Conservation (phyloP, 2,329 filamentous ascomycete genomes). For the Ophiostoma triangulosporum region DNA sequence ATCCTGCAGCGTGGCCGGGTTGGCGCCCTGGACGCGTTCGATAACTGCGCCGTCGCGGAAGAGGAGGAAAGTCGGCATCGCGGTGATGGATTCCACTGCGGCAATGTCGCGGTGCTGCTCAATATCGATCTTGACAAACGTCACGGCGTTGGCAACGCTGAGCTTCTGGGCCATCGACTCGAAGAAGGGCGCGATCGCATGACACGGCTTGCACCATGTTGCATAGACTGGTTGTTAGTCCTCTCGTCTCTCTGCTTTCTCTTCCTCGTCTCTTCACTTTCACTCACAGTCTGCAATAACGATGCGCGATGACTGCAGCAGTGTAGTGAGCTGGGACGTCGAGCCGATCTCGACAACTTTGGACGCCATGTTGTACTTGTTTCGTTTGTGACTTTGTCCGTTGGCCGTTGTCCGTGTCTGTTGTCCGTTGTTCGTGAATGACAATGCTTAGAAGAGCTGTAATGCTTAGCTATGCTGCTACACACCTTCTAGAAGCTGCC, state of each 20-base stretch:
- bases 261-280: neutral
- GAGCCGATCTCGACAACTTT: constrained; percentile 28
- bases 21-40: constrained; percentile 60
- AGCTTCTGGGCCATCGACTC: constrained; percentile 60
- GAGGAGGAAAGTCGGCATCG: constrained; percentile 84
- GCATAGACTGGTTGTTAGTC: constrained; percentile 54
- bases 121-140: constrained; percentile 55
- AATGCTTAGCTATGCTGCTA: neutral
- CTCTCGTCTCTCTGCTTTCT: neutral
- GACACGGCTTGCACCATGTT: constrained; percentile 76
- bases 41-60: constrained; percentile 59
- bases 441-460: neutral
- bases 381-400: neutral
- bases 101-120: constrained; percentile 61
- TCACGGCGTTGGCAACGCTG: constrained; percentile 57
- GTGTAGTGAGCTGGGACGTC: constrained; percentile 47
- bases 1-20: constrained; percentile 55
- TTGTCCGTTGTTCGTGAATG: neutral
- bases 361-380: constrained; percentile 12
- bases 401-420: neutral
- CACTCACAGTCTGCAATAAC: constrained; percentile 79
- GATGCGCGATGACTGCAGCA: constrained; percentile 60
- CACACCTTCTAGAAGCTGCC: neutral
- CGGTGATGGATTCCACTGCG: constrained; percentile 56
- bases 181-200: constrained; percentile 70